Base-by-base conservation (phyloP, 805 yeast genomes). In the Zygosaccharomyces bailii region DNA sequence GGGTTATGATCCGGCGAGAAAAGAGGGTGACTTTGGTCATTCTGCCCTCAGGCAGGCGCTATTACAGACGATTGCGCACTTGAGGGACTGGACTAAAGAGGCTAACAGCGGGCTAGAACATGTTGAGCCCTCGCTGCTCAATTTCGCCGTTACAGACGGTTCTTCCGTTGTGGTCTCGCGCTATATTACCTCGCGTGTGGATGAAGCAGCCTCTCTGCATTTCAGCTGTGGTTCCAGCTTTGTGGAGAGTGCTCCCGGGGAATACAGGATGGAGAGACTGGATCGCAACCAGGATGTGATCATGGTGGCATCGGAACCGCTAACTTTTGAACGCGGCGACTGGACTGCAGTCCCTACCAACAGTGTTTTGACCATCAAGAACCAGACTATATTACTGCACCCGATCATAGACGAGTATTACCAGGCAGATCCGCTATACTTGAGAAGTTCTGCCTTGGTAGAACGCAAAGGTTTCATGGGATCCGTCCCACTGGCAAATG, bases 271-370 rank as follows among this genome's bases (percentile, higher is more conserved):
- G 96, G 97, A 93, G 65, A 75, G 99, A 43, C 71, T 86, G 48
- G 95, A 90, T 65, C 75, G 97, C 43, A 85, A 93, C 7, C 97
- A 91, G 65, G 91, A 88, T 64, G 91, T 93, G 13, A 84, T 91
- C n/a, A 84, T 93, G 82, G 93, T 93, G 39, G 96, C 99, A 1
- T 84, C 95, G 13, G 99, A 93, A 61, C 99, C 99, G 0, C 72
- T 93, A 45, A 93, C 99, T 0, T 93, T 93, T 64, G 98, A 93
- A 68, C 71, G 99, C 44, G 91, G 90, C 31, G 99, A 93, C 66
- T 93, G 99, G 99, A 86, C 91, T 41, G 83, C 96, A 3, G 95
- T 93, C 0, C 98, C 98, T 2, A 85, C 98, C 1, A 93, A 93
- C 62, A 85, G 97, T 2, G 70, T 84, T 1, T 64, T 93, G 11